A percentile compares a stretch with the other conserved stretches of the same genome.
Conservation (phyloP, 2,329 filamentous ascomycete species). For the Pestalotiopsis sp. region DNA sequence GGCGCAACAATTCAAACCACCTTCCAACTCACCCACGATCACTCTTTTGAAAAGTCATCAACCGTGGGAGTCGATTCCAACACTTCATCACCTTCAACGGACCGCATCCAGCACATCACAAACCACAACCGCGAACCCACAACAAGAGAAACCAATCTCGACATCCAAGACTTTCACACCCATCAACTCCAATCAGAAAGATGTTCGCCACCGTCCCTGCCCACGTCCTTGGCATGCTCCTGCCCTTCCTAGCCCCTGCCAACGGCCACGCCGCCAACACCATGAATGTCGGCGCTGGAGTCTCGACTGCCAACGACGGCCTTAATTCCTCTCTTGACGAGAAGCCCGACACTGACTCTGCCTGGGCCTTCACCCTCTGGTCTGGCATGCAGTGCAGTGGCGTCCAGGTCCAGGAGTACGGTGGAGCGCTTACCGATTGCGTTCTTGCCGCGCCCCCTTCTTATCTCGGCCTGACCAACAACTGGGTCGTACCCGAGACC, state of each 20-base stretch:
- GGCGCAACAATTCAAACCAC: no score
- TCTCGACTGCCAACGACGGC: background rate
- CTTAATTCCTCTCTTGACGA: background rate
- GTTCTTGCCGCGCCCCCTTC: background rate
- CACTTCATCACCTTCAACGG: no score
- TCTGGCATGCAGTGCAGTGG: background rate
- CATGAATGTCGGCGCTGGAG: background rate
- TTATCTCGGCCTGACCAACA: background rate
- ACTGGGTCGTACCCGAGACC: background rate
- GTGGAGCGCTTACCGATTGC: background rate
- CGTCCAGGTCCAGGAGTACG: background rate
- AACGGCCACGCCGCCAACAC: background rate
- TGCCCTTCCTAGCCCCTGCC: background rate
- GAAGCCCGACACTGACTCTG: background rate
- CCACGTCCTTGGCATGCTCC: background rate
- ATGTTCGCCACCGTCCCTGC: background rate
- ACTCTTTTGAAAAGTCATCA: no score
- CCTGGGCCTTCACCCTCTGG: background rate
- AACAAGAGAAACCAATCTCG: background rate
- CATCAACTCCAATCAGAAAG: background rate
- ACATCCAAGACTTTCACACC: background rate
- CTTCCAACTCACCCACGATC: no score
- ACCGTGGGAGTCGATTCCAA: no score
- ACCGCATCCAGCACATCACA: no score
- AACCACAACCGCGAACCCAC: no score